Percentiles rank a stretch among this genome's conserved stretches.
Evolutionary conservation across 805 yeast species (phyloP).

Genomic region (Candida pseudoglaebosa): DNA sequence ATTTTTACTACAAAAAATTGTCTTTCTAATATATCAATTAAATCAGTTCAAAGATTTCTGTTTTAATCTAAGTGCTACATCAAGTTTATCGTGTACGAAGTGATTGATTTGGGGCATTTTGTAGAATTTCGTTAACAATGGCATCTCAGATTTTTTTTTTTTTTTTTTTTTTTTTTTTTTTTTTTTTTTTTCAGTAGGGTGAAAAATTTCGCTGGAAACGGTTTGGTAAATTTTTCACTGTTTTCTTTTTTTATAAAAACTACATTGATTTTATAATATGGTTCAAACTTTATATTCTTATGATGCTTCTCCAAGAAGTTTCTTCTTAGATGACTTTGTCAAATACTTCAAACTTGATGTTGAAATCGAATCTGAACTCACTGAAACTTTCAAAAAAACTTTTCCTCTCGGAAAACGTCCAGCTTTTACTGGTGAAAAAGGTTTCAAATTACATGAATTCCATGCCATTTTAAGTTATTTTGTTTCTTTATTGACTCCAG

Average conservation of each 20-base stretch:
- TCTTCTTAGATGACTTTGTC: conserved; percentile 44
- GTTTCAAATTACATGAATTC: conserved; percentile 66
- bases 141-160: neutral
- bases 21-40: too few relatives aligned
- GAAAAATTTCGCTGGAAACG: too few relatives aligned
- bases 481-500: conserved; percentile 27
- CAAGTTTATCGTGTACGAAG: too few relatives aligned
- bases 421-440: conserved; percentile 66
- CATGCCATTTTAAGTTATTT: conserved; percentile 62
- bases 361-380: conserved; percentile 37
- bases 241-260: too few relatives aligned
- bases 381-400: conserved; percentile 38
- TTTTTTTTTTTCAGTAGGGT: conserved; percentile 3
- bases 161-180: neutral
- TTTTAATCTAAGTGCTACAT: too few relatives aligned
- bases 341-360: conserved; percentile 59
- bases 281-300: conserved; percentile 52
- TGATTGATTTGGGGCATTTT: too few relatives aligned
- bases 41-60: too few relatives aligned
- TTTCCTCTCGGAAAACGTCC: conserved; percentile 70
- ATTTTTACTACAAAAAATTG: too few relatives aligned
- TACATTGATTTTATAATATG: neutral
- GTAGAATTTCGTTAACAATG: too few relatives aligned
- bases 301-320: conserved; percentile 35
- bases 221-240: too few relatives aligned